A percentile compares a stretch with the other conserved stretches of the same genome.
Evolutionary conservation across 2,329 filamentous ascomycete genomes (phyloP).

Genomic region (Pyricularia grisea): DNA sequence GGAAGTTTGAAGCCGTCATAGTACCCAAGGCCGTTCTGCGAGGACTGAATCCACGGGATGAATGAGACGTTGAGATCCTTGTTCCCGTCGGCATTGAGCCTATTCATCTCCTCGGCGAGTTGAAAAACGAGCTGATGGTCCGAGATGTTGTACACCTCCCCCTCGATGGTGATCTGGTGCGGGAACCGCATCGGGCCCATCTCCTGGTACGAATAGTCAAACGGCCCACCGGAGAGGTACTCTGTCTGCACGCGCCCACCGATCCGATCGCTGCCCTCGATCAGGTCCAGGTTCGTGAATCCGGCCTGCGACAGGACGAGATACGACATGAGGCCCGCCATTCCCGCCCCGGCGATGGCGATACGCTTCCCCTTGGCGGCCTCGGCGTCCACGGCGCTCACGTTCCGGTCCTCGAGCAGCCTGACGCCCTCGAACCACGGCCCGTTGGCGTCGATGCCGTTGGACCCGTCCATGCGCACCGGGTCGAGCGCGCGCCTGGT

Average conservation of each 20-base stretch:
- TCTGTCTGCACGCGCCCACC: slow-evolving; percentile 32
- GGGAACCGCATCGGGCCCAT: slow-evolving; percentile 36
- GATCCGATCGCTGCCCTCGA: slow-evolving; percentile 28
- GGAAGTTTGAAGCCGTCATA: slow-evolving; percentile 6
- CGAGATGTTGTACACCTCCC: slow-evolving; percentile 29
- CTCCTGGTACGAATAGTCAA: slow-evolving; percentile 21
- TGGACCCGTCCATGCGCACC: not conserved
- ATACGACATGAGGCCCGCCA: slow-evolving; percentile 22
- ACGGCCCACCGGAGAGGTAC: slow-evolving; percentile 26
- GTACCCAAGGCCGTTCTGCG: slow-evolving; percentile 22
- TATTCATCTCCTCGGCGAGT: slow-evolving; percentile 27
- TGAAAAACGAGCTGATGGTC: slow-evolving; percentile 33
- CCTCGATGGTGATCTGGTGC: slow-evolving; percentile 26
- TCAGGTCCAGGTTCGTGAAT: slow-evolving; percentile 32
- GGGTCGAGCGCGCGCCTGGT: not conserved
- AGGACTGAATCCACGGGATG: slow-evolving; percentile 29
- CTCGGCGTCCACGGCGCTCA: slow-evolving; percentile 13
- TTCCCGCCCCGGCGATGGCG: slow-evolving; percentile 27
- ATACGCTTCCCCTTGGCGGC: slow-evolving; percentile 19
- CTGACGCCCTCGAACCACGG: slow-evolving; percentile 29
- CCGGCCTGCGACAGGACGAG: slow-evolving; percentile 32
- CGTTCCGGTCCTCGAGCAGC: slow-evolving; percentile 19
- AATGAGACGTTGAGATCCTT: slow-evolving; percentile 27
- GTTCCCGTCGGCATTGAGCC: slow-evolving; percentile 20
- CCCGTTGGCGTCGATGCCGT: slow-evolving; percentile 21